phyloP scores from a whole-genome alignment of 2,329 filamentous ascomycete genomes.

The Aspergillus ibericus region DNA sequence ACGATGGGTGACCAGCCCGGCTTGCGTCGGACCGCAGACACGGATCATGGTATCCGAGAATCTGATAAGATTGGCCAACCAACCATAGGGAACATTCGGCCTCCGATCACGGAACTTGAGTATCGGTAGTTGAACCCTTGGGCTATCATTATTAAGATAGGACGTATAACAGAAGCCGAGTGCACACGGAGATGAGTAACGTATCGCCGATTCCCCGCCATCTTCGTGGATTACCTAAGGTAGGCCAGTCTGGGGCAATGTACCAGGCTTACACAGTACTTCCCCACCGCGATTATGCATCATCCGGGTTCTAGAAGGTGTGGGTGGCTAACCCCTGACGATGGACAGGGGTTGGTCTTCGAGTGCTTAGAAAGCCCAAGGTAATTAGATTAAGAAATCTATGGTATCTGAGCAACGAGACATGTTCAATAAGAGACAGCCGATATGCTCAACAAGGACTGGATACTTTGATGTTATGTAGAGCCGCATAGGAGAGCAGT shows the following conservation, averaged over 20 bases:
- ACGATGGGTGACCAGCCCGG: slow-evolving; percentile 1
- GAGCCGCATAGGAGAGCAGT: neutral
- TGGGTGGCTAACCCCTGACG: neutral
- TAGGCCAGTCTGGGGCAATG: slow-evolving; percentile 2
- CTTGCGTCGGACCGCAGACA: slow-evolving; percentile 1
- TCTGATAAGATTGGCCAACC: slow-evolving; percentile 17
- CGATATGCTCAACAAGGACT: too few relatives aligned
- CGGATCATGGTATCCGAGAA: slow-evolving; percentile 8
- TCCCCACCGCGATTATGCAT: slow-evolving; percentile 8
- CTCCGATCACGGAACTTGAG: neutral
- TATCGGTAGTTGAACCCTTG: neutral
- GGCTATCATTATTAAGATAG: neutral
- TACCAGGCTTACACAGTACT: neutral
- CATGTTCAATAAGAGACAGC: too few relatives aligned
- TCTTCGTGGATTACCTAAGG: neutral
- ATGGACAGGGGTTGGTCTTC: neutral
- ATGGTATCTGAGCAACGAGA: too few relatives aligned
- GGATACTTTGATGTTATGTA: too few relatives aligned
- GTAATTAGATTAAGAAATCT: too few relatives aligned
- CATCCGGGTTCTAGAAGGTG: slow-evolving; percentile 7
- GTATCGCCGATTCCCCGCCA: neutral
- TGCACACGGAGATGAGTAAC: neutral
- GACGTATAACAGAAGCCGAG: neutral
- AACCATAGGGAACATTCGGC: neutral
- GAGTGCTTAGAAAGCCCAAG: neutral